Evolutionary conservation across 208 protist species (phyloP).

Genomic region (Trypanosoma boissoni): DNA sequence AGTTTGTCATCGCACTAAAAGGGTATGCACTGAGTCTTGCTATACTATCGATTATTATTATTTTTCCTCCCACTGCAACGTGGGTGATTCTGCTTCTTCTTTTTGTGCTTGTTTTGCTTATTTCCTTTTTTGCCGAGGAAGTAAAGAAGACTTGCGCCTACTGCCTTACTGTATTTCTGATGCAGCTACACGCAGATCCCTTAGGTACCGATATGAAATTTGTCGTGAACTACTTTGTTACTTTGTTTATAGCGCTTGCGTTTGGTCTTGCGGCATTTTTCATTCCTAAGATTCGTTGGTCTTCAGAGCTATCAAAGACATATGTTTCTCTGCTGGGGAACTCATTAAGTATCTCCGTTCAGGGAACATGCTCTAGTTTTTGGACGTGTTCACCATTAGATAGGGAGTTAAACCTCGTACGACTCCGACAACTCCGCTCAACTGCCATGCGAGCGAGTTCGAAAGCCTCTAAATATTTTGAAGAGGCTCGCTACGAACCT

Average conservation of each 20-base stretch:
- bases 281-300: constrained; percentile 87
- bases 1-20: constrained; percentile 78
- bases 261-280: constrained; percentile 81
- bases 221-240: constrained; percentile 71
- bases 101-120: constrained; percentile 75
- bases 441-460: constrained; percentile 68
- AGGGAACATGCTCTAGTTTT: constrained; percentile 82
- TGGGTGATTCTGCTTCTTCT: constrained; percentile 76
- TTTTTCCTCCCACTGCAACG: constrained; percentile 36
- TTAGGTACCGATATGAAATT: constrained; percentile 54
- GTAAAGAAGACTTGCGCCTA: constrained; percentile 90
- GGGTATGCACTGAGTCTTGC: constrained; percentile 74
- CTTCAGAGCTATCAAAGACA: constrained; percentile 67
- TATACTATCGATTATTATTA: constrained; percentile 65
- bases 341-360: constrained; percentile 82
- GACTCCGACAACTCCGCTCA: constrained; percentile 72
- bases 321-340: constrained; percentile 78
- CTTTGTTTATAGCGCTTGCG: constrained; percentile 60
- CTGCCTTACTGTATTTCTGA: constrained; percentile 72
- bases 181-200: constrained; percentile 68
- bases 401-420: constrained; percentile 84
- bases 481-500: constrained; percentile 80
- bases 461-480: constrained; percentile 60
- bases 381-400: constrained; percentile 73
- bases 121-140: constrained; percentile 79